Evolutionary conservation across 2,329 filamentous ascomycete genomes (phyloP).

Genomic region (Scedosporium apiospermum): DNA sequence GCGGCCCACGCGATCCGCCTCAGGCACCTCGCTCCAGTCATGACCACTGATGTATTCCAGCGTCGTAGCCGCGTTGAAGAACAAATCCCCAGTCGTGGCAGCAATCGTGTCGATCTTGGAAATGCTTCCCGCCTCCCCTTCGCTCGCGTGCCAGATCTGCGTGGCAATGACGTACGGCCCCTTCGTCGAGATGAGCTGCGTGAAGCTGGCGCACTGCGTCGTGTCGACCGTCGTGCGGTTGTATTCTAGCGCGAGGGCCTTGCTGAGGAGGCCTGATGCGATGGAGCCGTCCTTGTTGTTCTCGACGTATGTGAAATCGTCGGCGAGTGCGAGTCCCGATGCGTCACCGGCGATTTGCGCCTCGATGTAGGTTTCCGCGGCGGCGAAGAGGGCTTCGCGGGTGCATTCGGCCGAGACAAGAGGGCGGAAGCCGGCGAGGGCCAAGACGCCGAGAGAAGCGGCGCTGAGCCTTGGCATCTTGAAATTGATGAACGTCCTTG

Average conservation of each 20-base stretch:
- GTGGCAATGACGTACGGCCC: constrained; percentile 5
- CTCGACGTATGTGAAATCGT: not conserved
- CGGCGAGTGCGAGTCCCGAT: not conserved
- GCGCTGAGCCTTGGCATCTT: not conserved
- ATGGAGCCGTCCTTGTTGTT: constrained; percentile 2
- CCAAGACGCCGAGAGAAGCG: not conserved
- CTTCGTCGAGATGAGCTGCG: constrained; percentile 1
- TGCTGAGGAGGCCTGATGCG: not conserved
- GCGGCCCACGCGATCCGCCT: constrained; percentile 5
- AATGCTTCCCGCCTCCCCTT: not conserved
- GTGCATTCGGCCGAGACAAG: constrained; percentile 1
- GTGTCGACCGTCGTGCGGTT: constrained; percentile 5
- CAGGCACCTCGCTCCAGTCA: constrained; percentile 4
- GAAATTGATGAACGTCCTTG: not conserved
- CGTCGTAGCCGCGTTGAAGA: constrained; percentile 4
- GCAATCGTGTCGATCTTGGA: constrained; percentile 3
- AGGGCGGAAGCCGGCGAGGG: not conserved
- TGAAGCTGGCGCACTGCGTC: constrained; percentile 6
- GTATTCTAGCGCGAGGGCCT: constrained; percentile 1
- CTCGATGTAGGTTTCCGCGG: constrained; percentile 5
- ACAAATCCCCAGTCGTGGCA: constrained; percentile 5
- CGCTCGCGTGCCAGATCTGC: constrained; percentile 5
- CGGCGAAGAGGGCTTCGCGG: constrained; percentile 6
- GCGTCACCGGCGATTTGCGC: not conserved
- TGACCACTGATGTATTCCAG: not conserved